Evolutionary conservation across 2,329 filamentous ascomycete genomes (phyloP).

Genomic region (Aspergillus pseudoviridinutans): DNA sequence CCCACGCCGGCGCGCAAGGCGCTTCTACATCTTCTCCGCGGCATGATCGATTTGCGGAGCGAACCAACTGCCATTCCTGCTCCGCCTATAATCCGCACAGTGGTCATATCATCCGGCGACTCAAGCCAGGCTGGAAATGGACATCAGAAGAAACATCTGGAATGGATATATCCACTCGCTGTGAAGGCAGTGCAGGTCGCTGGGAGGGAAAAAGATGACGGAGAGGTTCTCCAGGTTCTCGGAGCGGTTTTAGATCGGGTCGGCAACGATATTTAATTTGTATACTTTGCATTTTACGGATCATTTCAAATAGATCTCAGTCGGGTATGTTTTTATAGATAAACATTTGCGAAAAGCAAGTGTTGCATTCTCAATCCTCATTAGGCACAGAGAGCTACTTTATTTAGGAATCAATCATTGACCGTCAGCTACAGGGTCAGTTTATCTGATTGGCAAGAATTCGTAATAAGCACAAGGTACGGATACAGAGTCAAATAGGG

Average conservation of each 20-base stretch:
- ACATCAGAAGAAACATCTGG: slow-evolving; percentile 66
- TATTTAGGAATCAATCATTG: not conserved
- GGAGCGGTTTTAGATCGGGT: slow-evolving; percentile 60
- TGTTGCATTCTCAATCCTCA: not conserved
- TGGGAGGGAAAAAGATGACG: slow-evolving; percentile 37
- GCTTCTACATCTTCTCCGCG: slow-evolving; percentile 65
- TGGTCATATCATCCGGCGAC: slow-evolving; percentile 29
- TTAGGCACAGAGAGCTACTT: not conserved
- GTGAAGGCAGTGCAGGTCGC: slow-evolving; percentile 36
- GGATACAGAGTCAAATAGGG: not conserved
- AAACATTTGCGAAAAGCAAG: not conserved
- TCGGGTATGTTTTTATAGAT: not conserved
- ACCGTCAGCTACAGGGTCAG: not conserved
- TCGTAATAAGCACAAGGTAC: not conserved
- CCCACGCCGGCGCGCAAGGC: slow-evolving; percentile 77
- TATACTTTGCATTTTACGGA: not conserved
- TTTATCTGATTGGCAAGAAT: not conserved
- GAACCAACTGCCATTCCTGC: slow-evolving; percentile 66
- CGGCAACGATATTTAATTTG: slow-evolving; percentile 33
- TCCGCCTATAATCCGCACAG: slow-evolving; percentile 19
- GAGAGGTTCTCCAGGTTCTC: slow-evolving; percentile 46
- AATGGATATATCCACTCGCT: slow-evolving; percentile 72
- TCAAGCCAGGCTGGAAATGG: slow-evolving; percentile 47
- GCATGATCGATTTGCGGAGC: slow-evolving; percentile 64
- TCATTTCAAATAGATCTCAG: not conserved